These are phyloP conservation scores for Angomonas desouzai DNA, from an alignment of 208 protist genomes.

Conservation along the genomic window DNA sequence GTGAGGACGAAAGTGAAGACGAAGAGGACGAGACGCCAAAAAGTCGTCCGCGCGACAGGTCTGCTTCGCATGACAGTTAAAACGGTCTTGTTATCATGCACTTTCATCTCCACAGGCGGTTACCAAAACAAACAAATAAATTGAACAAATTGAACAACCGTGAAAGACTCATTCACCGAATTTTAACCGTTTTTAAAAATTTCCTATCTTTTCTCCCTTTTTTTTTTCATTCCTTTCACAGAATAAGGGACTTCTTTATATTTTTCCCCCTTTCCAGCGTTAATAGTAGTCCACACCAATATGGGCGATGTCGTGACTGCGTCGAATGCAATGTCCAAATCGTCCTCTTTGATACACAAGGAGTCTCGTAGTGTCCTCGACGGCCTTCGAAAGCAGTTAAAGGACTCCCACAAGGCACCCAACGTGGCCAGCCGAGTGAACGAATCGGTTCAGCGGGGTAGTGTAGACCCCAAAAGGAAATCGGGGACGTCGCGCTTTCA, in stretches of 20 bases:
- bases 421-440: not conserved
- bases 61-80: not conserved
- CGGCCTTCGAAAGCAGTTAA: not conserved
- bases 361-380: not conserved
- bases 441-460: not conserved
- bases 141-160: no score
- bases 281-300: not conserved
- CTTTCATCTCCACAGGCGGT: no score
- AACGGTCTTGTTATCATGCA: not conserved
- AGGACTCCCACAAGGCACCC: not conserved
- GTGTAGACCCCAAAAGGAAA: not conserved
- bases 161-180: no score
- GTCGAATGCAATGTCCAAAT: not conserved
- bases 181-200: no score
- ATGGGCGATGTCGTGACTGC: not conserved
- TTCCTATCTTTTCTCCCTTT: not conserved
- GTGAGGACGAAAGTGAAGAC: slow-evolving; percentile 27
- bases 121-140: no score
- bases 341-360: not conserved
- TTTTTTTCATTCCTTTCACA: not conserved
- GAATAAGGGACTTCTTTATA: no score
- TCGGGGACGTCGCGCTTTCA: not conserved
- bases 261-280: no score
- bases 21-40: not conserved
- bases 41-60: not conserved